A percentile compares a stretch with the other conserved stretches of the same genome.
Conservation (phyloP, 169 alveolate genomes). For the Eimeria necatrix region DNA sequence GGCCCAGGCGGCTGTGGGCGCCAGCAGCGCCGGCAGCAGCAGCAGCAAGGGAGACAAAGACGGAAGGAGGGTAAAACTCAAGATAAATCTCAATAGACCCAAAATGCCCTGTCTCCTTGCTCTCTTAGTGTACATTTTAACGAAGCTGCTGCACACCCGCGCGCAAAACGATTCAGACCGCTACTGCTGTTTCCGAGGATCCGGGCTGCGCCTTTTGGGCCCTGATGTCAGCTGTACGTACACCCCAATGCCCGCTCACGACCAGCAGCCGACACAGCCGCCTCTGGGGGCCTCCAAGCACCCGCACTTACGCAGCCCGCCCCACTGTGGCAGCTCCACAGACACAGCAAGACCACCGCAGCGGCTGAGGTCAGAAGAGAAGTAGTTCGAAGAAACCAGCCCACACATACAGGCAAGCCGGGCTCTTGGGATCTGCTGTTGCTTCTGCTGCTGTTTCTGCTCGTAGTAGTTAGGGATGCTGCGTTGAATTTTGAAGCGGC, state of each 20-base stretch:
- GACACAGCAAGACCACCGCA: not conserved
- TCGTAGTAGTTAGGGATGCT: no score
- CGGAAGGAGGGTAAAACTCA: not conserved
- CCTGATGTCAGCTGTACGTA: not conserved
- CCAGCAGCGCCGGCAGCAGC: conserved; percentile 44
- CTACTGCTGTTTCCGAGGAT: no score
- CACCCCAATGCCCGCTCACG: not conserved
- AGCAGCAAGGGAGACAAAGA: conserved; percentile 9
- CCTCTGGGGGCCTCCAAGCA: no score
- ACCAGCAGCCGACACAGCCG: not conserved
- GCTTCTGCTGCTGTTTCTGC: no score
- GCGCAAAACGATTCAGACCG: not conserved
- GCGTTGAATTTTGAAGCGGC: no score
- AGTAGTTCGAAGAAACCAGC: not conserved
- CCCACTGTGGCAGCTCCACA: not conserved
- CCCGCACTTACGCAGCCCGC: no score
- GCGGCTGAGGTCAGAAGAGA: not conserved
- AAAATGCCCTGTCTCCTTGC: not conserved
- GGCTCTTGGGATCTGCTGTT: no score
- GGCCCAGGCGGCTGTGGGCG: not conserved
- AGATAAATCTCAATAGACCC: not conserved
- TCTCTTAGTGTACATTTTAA: not conserved
- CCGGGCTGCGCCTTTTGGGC: not conserved
- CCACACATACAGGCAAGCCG: not conserved
- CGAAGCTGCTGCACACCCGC: not conserved